Conservation (phyloP, 164 flowering plant species). For the Pachysandra terminalis region DNA sequence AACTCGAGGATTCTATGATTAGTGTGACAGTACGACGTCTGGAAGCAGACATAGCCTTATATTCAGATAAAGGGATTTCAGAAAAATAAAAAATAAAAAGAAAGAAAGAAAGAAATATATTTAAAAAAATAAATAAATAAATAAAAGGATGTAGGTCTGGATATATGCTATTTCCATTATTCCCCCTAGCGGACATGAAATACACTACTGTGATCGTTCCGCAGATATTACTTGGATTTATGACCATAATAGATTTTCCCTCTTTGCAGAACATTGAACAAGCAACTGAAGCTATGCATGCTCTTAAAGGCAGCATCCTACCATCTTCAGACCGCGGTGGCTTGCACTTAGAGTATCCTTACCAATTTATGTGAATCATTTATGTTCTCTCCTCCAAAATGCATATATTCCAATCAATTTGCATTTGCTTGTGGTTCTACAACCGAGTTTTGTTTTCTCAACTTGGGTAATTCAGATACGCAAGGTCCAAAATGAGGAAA, state of each 20-base stretch:
- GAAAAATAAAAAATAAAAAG: too few species aligned
- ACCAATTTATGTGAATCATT: neutral
- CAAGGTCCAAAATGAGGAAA: constrained; percentile 56
- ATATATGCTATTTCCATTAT: too few species aligned
- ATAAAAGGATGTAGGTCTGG: too few species aligned
- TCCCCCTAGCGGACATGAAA: neutral
- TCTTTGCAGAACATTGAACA: constrained; percentile 53
- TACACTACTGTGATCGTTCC: neutral
- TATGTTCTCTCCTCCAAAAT: neutral
- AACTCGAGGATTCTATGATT: too few species aligned
- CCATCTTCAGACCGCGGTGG: constrained; percentile 89
- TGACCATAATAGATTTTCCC: neutral
- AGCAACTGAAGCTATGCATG: constrained; percentile 59
- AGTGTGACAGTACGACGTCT: too few species aligned
- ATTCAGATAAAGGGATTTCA: too few species aligned
- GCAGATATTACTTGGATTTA: neutral
- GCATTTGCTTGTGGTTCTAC: neutral
- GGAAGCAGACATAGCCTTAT: too few species aligned
- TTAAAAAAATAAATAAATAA: too few species aligned
- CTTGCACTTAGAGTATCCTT: constrained; percentile 79
- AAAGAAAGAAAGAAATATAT: too few species aligned
- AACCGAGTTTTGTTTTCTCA: constrained; percentile 13
- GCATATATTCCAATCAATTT: too few species aligned
- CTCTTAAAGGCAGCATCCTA: constrained; percentile 56
- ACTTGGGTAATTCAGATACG: constrained; percentile 42